Base-by-base conservation (phyloP, 2,329 filamentous ascomycete species). In the Aaosphaeria pasadenensis region DNA sequence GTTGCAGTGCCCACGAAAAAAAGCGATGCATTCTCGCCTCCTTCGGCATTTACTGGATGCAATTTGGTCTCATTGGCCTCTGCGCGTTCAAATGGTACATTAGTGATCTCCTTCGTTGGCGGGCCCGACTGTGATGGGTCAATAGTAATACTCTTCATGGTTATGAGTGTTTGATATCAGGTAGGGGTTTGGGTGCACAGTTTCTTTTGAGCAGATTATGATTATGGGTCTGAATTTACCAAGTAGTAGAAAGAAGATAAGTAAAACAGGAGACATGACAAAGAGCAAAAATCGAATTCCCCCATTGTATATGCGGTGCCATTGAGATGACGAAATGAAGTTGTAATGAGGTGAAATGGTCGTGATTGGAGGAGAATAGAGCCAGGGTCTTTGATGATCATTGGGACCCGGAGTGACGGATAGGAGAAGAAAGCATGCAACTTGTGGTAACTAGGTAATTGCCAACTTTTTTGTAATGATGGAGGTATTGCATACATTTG, bases 1-100 rank as follows among this genome's bases (percentile, higher is more conserved):
- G 80, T 82, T 5, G 80, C 80, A 4, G 75, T 83, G 13, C 79
- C 79, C 39, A 82, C 74, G 57, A 82, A 82, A 64, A 74, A 78
- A 39, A 82, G 56, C 46, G 73, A 76, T 4, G 73, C 76, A 43
- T 64, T 66, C 36, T 74, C 72, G 13, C 56, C 50, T 42, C 73
- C 70, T 11, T 56, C 50, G 6, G 64, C 63, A 35, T 59, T 66
- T 29, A 63, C 60, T 1, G 77, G 76, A 55, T 77, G 71, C 4
- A 71, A 44, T 49, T 75, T 75, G 40, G 67, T 74, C 41, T 71
- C 64, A 52, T 74, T 77, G n/a, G 75, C 69, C 6, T 63, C 52
- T 6, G 76, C 76, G 0, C 78, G 59, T 6, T 59, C 53, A 11
- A 57, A 46, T 3, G 74, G 67, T 4, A 69, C 50, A 11, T 62